phyloP scores from a whole-genome alignment of 257 asterid species.

The Jacaranda copaia region DNA sequence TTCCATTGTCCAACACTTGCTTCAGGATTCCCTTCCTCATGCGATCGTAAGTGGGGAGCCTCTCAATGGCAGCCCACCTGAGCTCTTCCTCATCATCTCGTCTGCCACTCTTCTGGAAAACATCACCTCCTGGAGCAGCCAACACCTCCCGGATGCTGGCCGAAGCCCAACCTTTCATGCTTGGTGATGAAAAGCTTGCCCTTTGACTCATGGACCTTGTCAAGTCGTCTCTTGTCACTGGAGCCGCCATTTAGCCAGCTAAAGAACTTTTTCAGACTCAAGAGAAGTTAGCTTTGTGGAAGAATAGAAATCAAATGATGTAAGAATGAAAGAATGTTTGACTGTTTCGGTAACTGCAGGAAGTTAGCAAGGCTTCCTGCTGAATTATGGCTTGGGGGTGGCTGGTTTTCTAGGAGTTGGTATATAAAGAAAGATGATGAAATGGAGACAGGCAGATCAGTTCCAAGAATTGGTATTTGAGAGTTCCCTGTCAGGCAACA shows the following conservation, averaged over 20 bases:
- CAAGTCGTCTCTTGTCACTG: conserved; percentile 63
- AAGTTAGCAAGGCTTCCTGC: too few relatives aligned
- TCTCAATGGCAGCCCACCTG: conserved; percentile 85
- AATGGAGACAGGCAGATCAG: not conserved
- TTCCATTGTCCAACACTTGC: conserved; percentile 72
- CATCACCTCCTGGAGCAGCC: conserved; percentile 67
- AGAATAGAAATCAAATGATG: not conserved
- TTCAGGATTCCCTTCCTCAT: conserved; percentile 69
- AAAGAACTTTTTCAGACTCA: conserved; percentile 16
- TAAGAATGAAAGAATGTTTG: not conserved
- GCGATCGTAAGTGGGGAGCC: conserved; percentile 85
- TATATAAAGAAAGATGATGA: not conserved
- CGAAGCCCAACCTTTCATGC: conserved; percentile 71
- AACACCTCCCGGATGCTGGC: conserved; percentile 71
- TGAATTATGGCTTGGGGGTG: not conserved
- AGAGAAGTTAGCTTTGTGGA: not conserved
- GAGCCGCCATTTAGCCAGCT: conserved; percentile 56
- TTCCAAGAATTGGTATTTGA: conserved; percentile 28
- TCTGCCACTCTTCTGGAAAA: conserved; percentile 66
- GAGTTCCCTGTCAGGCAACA: not conserved
- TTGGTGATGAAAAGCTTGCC: conserved; percentile 63
- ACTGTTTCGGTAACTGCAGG: too few relatives aligned
- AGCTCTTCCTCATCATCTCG: conserved; percentile 78
- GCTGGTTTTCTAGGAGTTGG: not conserved
- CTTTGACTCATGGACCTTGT: conserved; percentile 64